A percentile compares a stretch with the other conserved stretches of the same genome.
phyloP scores from a whole-genome alignment of 495 filamentous ascomycete species.

The Talaromyces proteolyticus region DNA sequence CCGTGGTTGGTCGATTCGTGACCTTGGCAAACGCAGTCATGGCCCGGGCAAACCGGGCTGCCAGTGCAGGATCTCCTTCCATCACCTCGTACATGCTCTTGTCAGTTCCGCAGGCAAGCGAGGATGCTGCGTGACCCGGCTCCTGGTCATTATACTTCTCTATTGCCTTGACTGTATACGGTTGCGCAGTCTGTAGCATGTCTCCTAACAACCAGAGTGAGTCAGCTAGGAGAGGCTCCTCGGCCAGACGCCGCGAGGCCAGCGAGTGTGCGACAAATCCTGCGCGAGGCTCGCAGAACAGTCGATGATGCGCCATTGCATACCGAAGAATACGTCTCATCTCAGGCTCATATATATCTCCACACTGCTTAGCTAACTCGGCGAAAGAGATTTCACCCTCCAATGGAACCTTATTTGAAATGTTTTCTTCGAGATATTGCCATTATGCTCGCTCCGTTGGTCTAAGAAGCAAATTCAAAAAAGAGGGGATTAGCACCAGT shows the following conservation, averaged over 20 bases:
- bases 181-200: constrained; percentile 6
- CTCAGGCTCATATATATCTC: constrained; percentile 35
- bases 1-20: constrained; percentile 38
- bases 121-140: constrained; percentile 5
- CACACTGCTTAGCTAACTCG: constrained; percentile 33
- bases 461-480: neutral
- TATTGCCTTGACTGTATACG: too few relatives aligned
- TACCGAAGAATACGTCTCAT: constrained; percentile 46
- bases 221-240: constrained; percentile 17
- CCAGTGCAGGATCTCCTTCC: constrained; percentile 34
- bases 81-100: constrained; percentile 14
- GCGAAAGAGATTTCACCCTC: constrained; percentile 32
- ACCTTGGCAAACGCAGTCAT: constrained; percentile 43
- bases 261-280: constrained; percentile 49
- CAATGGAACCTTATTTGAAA: constrained; percentile 20
- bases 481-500: neutral
- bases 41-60: constrained; percentile 42
- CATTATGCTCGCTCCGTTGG: constrained; percentile 15
- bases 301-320: constrained; percentile 43
- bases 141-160: constrained; percentile 3
- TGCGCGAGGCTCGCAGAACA: constrained; percentile 46
- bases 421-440: constrained; percentile 26
- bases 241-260: constrained; percentile 33
- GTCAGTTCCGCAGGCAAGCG: neutral
- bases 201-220: neutral